Conservation (phyloP, 768 basidiomycete species). For the Leccinum incarnatum region DNA sequence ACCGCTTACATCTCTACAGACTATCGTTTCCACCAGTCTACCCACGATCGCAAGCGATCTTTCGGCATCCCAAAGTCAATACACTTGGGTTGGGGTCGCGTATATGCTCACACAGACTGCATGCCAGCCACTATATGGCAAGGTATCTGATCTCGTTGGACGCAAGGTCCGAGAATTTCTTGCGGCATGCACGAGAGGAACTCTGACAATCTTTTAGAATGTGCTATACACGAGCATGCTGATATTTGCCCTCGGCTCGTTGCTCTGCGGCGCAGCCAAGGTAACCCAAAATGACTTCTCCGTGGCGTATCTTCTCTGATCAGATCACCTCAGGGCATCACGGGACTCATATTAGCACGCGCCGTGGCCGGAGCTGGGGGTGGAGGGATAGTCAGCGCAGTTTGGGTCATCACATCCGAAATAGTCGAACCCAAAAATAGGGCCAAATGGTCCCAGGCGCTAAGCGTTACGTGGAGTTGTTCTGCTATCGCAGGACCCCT, state of each 20-base stretch:
- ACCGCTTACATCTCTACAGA: conserved; percentile 32
- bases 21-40: conserved; percentile 78
- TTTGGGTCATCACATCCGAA: conserved; percentile 86
- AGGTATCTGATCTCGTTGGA: conserved; percentile 75
- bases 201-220: conserved; percentile 39
- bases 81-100: conserved; percentile 83
- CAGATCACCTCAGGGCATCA: conserved; percentile 33
- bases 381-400: conserved; percentile 80
- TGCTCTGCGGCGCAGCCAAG: conserved; percentile 73
- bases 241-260: conserved; percentile 75
- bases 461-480: conserved; percentile 84
- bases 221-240: conserved; percentile 71
- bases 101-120: conserved; percentile 88
- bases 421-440: conserved; percentile 69
- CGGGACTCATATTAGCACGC: conserved; percentile 67
- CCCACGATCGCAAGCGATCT: conserved; percentile 78
- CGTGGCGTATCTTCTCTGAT: conserved; percentile 17
- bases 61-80: conserved; percentile 63
- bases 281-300: conserved; percentile 37
- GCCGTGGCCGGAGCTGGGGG: conserved; percentile 75
- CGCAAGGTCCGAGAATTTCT: conserved; percentile 55
- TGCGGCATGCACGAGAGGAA: not conserved
- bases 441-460: conserved; percentile 82
- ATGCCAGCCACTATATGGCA: conserved; percentile 79
- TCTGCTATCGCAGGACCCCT: conserved; percentile 83